Base-by-base conservation (phyloP, 176 grass and related monocot species). In the Raddia distichophylla region DNA sequence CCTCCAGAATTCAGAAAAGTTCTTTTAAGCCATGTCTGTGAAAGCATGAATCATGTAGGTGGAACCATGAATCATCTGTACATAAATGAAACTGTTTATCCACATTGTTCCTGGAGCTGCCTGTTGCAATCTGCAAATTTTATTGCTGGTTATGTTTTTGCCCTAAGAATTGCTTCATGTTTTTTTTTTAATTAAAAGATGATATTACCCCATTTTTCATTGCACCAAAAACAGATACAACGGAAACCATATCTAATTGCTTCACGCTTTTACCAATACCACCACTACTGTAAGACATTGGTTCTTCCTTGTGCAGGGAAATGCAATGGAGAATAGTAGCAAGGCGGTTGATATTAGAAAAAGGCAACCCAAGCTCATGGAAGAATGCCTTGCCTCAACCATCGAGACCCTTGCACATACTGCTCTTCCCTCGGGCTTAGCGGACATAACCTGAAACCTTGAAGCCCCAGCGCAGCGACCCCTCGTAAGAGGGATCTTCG, bases 401-500 rank as follows among this genome's bases (percentile, higher is more conserved):
- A 27, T 53, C 73, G 42, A 1, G 1, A n/a, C 75, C 69, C 44
- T 56, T 65, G 59, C 67, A 78, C 78, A 65, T 85, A 10, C 78
- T 53, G 83, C 83, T 52, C 40, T 82, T 68, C 35, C 46, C 59
- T 55, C 10, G 15, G 42, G 66, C 51, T 82, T 86, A 67, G 67
- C 47, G 9, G 34, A 52, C 73, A 82, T 83, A 44, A 83, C 74
- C 20, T 87, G 85, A 76, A 35, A 27, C 0, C 14, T 10, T 18
- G 49, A 84, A 81, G 81, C 64, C 84, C 49, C 50, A 87, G 1
- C 76, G 49, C 49, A 87, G 76, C 54, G 27, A 48, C 75, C 42
- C 75, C 76, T 87, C 44, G 35, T 48, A 78, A 91, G 81, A 81
- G 70, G 58, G 8, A 44, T 52, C 48, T 47, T 76, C 18, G 80